phyloP scores from a whole-genome alignment of 306 rosid species.

The Begonia peltatifolia region DNA sequence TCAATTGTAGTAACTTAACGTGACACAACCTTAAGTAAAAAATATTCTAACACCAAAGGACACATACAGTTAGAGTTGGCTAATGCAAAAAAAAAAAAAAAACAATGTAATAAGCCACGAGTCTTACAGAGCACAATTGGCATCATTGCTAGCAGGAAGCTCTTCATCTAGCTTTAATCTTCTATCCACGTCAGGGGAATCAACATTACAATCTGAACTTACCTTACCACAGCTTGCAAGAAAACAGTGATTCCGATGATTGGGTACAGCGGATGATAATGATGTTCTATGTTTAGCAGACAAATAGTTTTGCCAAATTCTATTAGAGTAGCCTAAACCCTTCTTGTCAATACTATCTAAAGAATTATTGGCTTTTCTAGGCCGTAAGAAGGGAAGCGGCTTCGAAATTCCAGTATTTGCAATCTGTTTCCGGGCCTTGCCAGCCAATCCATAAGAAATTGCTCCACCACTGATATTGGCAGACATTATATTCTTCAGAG shows the following conservation, averaged over 20 bases:
- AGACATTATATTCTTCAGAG: slow-evolving; percentile 14
- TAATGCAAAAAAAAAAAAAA: not conserved
- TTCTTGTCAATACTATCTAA: slow-evolving; percentile 10
- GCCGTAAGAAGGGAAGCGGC: slow-evolving; percentile 5
- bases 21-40: not conserved
- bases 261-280: slow-evolving; percentile 14
- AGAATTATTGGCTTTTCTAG: slow-evolving; percentile 6
- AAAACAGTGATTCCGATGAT: slow-evolving; percentile 16
- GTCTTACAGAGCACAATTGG: slow-evolving; percentile 32
- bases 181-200: slow-evolving; percentile 27
- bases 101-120: not conserved
- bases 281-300: not conserved
- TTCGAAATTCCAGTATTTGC: slow-evolving; percentile 3
- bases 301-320: slow-evolving; percentile 11
- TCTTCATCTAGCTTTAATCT: slow-evolving; percentile 20
- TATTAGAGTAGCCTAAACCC: slow-evolving; percentile 13
- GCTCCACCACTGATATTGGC: slow-evolving; percentile 17
- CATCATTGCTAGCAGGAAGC: slow-evolving; percentile 7
- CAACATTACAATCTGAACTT: slow-evolving; percentile 20
- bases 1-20: not conserved
- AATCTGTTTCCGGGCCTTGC: slow-evolving; percentile 7
- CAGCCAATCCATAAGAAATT: slow-evolving; percentile 11
- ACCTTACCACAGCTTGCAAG: slow-evolving; percentile 16
- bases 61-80: no score
- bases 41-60: no score